Evolutionary conservation across 352 stramenopile species (phyloP).

Genomic region (Globisporangium abappressorium): DNA sequence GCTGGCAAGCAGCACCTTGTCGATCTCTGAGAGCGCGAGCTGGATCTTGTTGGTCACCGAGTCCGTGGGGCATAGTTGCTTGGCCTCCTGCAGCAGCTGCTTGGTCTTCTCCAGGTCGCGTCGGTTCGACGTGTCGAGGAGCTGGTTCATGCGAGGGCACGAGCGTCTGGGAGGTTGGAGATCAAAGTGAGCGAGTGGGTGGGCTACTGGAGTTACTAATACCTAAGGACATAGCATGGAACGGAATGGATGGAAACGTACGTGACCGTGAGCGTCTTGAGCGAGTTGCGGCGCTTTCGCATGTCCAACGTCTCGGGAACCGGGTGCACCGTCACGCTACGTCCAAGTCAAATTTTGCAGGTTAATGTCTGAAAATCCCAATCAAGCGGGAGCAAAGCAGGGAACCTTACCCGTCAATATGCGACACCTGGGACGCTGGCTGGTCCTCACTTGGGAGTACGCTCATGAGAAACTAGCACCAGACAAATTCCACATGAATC

Average conservation of each 20-base stretch:
- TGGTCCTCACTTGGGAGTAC: constrained; percentile 67
- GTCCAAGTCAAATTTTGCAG: background rate
- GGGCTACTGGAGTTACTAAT: too few relatives aligned
- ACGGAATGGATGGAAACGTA: constrained; percentile 19
- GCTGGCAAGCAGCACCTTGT: constrained; percentile 25
- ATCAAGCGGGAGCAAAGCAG: background rate
- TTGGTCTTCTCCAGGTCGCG: constrained; percentile 60
- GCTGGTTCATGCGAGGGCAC: constrained; percentile 24
- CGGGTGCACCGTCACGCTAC: constrained; percentile 14
- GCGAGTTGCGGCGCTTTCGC: constrained; percentile 43
- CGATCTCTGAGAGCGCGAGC: constrained; percentile 38
- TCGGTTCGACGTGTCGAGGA: constrained; percentile 24
- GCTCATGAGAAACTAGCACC: constrained; percentile 68
- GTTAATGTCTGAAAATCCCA: background rate
- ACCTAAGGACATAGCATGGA: too few relatives aligned
- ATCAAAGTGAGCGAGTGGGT: too few relatives aligned
- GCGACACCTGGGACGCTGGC: constrained; percentile 22
- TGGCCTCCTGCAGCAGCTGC: constrained; percentile 50
- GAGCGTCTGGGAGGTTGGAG: constrained; percentile 22
- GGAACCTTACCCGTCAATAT: constrained; percentile 30
- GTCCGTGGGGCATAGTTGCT: constrained; percentile 35
- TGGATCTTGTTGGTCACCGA: constrained; percentile 48
- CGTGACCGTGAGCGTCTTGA: constrained; percentile 53
- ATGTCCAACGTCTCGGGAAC: background rate
- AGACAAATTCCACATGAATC: background rate